Percentiles rank a stretch among this genome's conserved stretches.
Evolutionary conservation across 2,329 filamentous ascomycete species (phyloP).

Genomic region (Alternaria rosae): DNA sequence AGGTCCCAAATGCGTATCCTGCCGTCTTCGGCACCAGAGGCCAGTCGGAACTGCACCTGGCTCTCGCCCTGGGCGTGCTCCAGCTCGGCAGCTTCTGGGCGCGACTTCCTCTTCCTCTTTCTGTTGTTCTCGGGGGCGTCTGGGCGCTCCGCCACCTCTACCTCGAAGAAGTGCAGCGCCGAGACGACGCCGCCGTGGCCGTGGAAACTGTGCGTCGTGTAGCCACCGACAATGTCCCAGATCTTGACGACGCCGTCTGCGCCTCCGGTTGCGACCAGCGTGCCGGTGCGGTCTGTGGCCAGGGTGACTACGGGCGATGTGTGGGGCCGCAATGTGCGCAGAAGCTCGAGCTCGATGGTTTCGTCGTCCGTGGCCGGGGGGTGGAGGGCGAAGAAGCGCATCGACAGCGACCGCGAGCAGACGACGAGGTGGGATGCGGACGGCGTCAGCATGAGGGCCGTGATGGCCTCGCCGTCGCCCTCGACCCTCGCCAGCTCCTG

Average conservation of each 20-base stretch:
- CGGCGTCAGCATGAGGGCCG: conserved; percentile 80
- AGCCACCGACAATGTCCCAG: conserved; percentile 92
- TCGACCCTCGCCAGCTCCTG: conserved; percentile 85
- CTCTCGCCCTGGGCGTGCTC: conserved; percentile 55
- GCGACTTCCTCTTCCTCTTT: conserved; percentile 53
- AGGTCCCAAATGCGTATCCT: conserved; percentile 92
- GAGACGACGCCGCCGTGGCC: conserved; percentile 92
- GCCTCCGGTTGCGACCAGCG: conserved; percentile 88
- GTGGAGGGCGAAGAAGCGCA: conserved; percentile 85
- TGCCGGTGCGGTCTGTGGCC: conserved; percentile 84
- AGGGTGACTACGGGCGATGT: conserved; percentile 87
- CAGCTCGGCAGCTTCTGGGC: conserved; percentile 53
- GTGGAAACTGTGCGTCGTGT: conserved; percentile 92
- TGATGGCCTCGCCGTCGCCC: conserved; percentile 77
- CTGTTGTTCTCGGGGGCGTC: conserved; percentile 48
- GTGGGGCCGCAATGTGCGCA: conserved; percentile 88
- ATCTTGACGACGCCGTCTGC: conserved; percentile 95
- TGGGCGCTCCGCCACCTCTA: conserved; percentile 61
- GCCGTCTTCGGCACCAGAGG: conserved; percentile 92
- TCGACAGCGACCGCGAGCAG: conserved; percentile 93
- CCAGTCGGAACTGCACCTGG: conserved; percentile 75
- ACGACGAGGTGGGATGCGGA: conserved; percentile 86
- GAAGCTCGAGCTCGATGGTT: conserved; percentile 68
- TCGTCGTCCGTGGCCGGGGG: conserved; percentile 63
- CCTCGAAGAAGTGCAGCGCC: conserved; percentile 88